These are phyloP conservation scores for Thymus mandschuricus DNA, from an alignment of 257 asterid species.

Conservation along the genomic window DNA sequence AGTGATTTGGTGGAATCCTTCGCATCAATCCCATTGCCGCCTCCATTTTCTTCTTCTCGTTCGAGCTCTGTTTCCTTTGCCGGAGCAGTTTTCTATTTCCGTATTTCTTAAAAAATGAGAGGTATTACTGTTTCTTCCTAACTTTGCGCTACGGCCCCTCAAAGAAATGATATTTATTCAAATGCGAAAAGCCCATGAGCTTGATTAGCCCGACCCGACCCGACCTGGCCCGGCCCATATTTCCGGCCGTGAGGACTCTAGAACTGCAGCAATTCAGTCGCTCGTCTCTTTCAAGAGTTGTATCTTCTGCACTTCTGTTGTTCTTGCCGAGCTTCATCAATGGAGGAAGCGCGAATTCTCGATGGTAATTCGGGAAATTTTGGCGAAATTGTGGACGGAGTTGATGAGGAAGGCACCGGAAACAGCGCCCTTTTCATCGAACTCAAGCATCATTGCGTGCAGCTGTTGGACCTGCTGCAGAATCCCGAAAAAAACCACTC, in stretches of 20 bases:
- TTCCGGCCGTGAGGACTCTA: not conserved
- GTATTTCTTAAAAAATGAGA: too few species aligned
- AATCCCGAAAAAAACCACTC: conserved; percentile 51
- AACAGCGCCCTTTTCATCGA: conserved; percentile 50
- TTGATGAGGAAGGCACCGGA: conserved; percentile 36
- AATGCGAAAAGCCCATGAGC: not conserved
- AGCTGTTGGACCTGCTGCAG: conserved; percentile 63
- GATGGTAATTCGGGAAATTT: conserved; percentile 28
- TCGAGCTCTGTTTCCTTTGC: not conserved
- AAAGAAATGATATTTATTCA: too few species aligned
- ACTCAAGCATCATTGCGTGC: conserved; percentile 61
- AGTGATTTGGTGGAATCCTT: conserved; percentile 88
- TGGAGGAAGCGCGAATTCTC: conserved; percentile 33
- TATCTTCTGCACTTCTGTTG: conserved; percentile 13
- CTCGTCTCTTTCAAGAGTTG: conserved; percentile 22
- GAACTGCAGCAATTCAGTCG: not conserved
- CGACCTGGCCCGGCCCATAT: not conserved
- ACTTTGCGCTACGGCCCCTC: too few species aligned
- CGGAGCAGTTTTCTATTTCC: not conserved
- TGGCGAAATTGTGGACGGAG: conserved; percentile 25
- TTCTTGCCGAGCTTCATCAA: conserved; percentile 12
- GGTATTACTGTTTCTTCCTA: too few species aligned
- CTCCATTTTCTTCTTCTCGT: conserved; percentile 49
- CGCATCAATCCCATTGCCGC: conserved; percentile 99
- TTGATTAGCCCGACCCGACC: not conserved